Evolutionary conservation across 495 filamentous ascomycete genomes (phyloP).

Genomic region (Baudoinia panamericana): DNA sequence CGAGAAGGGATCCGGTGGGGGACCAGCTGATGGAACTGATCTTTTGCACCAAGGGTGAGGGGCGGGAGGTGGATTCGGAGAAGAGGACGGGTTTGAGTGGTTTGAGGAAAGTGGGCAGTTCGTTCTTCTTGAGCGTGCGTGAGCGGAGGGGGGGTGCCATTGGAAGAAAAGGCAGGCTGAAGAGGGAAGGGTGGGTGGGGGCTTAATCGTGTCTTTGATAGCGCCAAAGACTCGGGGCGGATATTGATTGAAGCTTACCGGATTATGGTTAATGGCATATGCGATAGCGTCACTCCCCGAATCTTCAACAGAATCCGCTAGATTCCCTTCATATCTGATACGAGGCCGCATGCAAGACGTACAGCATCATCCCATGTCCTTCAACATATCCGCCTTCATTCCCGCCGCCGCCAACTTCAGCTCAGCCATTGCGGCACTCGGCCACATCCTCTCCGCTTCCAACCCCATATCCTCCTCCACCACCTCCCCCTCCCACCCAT

Average conservation of each 20-base stretch:
- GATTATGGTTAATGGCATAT: too few relatives aligned
- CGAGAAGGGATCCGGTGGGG: conserved; percentile 70
- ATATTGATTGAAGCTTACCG: too few relatives aligned
- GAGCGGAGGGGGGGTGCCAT: conserved; percentile 8
- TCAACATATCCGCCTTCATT: conserved; percentile 9
- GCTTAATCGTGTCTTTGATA: too few relatives aligned
- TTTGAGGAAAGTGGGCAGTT: conserved; percentile 18
- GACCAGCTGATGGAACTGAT: conserved; percentile 80
- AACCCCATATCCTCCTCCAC: neutral
- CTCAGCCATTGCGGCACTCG: conserved; percentile 3
- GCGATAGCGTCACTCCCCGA: too few relatives aligned
- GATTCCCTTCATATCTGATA: too few relatives aligned
- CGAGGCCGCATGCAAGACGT: too few relatives aligned
- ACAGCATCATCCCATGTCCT: too few relatives aligned
- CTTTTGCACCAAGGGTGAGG: conserved; percentile 23
- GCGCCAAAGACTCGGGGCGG: too few relatives aligned
- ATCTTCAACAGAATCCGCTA: too few relatives aligned
- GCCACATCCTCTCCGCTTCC: conserved; percentile 1
- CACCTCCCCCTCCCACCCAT: neutral
- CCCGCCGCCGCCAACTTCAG: neutral
- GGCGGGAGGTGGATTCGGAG: conserved; percentile 19
- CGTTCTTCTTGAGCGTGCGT: conserved; percentile 7
- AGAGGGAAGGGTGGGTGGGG: too few relatives aligned
- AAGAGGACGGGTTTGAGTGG: conserved; percentile 24
- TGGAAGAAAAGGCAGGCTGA: too few relatives aligned